Evolutionary conservation across 2,329 filamentous ascomycete species (phyloP).

Genomic region (Nothophoma quercina): DNA sequence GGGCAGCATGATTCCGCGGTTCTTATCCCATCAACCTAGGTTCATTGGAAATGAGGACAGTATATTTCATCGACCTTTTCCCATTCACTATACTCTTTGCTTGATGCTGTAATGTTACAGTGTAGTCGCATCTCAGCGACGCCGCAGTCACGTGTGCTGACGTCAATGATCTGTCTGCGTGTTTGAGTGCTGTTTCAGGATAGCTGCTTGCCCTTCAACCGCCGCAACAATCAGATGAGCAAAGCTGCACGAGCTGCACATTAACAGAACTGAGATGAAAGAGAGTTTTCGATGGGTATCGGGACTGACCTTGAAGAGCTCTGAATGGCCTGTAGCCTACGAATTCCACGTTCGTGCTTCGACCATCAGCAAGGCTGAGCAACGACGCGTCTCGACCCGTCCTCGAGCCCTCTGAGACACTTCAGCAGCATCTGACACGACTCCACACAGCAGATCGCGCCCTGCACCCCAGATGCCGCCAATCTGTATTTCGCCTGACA

Average conservation of each 20-base stretch:
- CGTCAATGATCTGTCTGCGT: neutral
- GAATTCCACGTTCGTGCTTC: neutral
- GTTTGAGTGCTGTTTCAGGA: slow-evolving; percentile 17
- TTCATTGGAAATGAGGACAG: too few relatives aligned
- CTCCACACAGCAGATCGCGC: slow-evolving; percentile 23
- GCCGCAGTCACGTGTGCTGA: slow-evolving; percentile 1
- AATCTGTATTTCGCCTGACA: slow-evolving; percentile 18
- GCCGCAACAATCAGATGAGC: neutral
- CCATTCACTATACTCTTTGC: too few relatives aligned
- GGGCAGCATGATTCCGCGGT: too few relatives aligned
- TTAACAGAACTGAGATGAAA: too few relatives aligned
- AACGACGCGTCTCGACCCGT: slow-evolving; percentile 22
- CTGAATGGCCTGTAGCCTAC: neutral
- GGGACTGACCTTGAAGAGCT: too few relatives aligned
- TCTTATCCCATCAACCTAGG: too few relatives aligned
- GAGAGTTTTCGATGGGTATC: too few relatives aligned
- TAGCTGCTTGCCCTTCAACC: neutral
- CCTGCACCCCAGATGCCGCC: slow-evolving; percentile 20
- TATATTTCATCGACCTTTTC: too few relatives aligned
- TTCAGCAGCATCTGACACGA: slow-evolving; percentile 33
- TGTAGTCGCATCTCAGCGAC: neutral
- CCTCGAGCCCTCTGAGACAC: slow-evolving; percentile 31
- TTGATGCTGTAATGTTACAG: too few relatives aligned
- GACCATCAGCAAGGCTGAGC: neutral
- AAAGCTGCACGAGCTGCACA: neutral